Base-by-base conservation (phyloP, 2,329 filamentous ascomycete genomes). In the Leptodontidium sp. region DNA sequence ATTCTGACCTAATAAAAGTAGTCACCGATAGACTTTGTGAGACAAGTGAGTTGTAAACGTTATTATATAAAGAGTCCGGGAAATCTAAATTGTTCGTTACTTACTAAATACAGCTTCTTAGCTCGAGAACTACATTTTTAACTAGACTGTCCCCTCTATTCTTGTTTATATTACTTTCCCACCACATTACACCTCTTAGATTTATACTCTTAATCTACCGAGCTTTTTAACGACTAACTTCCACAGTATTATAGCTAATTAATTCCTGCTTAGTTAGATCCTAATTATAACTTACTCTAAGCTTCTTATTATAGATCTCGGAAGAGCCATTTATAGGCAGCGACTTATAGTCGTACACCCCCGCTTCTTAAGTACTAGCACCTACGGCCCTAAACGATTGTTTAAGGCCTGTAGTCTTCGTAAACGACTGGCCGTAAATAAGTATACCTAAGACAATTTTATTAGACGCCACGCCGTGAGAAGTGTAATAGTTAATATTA, bases 381-480 rank as follows among this genome's bases (percentile, higher is more conserved):
- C 43, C 7, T 49, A 90, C 80, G 26, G 91, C 91, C 4, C 75
- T 83, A 80, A 85, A 95, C 0, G 84, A 69, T 71, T 85, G 79
- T 14, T 92, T 92, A 4, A 89, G 85, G 0, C 92, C 91, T 29
- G 82, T 80, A 0, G 92, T 91, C 58, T 84, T 80, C 55, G 83
- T 80, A 76, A 94, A 95, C 0, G 88, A 83, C 32, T 91, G 90
- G 1, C 92, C 92, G 77, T 94, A 96, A 14, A 96, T 82, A 0
- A 93, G 92, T 86, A 95, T 91, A 3, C 93, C 92, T 4, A 95
- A 82, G 2, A 93, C 85, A 67, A 96, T 86, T 79, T 94, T 94
- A 62, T 80, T 76, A 0, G 87, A 75, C 0, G 87, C 81, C 0
- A 96, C n/a, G n/a, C n/a, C n/a, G n/a, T n/a, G n/a, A n/a, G n/a